Conservation (phyloP, 495 filamentous ascomycete species). For the Penicillium chermesinum region DNA sequence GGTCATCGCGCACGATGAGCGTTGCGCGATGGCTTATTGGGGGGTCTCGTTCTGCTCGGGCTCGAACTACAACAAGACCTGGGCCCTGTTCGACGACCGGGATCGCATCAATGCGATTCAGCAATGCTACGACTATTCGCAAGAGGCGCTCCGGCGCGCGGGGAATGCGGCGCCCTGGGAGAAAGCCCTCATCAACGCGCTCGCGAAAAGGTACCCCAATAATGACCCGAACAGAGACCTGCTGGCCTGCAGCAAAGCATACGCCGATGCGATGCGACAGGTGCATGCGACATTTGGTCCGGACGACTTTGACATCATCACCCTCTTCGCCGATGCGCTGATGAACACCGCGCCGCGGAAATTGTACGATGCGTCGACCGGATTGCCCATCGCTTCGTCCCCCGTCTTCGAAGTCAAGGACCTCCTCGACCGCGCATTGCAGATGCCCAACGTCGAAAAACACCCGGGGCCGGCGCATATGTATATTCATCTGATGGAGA, state of each 20-base stretch:
- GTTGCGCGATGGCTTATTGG: conserved; percentile 63
- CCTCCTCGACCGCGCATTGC: conserved; percentile 50
- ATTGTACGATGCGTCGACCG: conserved; percentile 58
- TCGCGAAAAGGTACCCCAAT: conserved; percentile 51
- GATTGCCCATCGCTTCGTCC: conserved; percentile 48
- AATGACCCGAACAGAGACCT: conserved; percentile 35
- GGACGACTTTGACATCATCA: conserved; percentile 55
- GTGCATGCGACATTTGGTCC: conserved; percentile 48
- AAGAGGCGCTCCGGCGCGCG: conserved; percentile 35
- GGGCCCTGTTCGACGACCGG: conserved; percentile 56
- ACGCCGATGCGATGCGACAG: conserved; percentile 55
- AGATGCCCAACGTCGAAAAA: conserved; percentile 27
- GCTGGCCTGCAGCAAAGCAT: conserved; percentile 49
- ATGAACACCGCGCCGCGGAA: conserved; percentile 68
- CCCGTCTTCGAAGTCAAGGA: conserved; percentile 54
- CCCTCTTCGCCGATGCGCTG: conserved; percentile 61
- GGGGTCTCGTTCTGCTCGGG: conserved; percentile 60
- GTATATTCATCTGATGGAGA: conserved; percentile 72
- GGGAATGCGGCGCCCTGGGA: conserved; percentile 38
- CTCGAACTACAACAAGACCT: conserved; percentile 73
- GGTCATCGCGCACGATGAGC: conserved; percentile 46
- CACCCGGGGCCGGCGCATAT: conserved; percentile 64
- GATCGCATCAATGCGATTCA: conserved; percentile 46
- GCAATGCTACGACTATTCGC: conserved; percentile 38
- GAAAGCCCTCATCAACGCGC: conserved; percentile 51